Conservation (phyloP, 2,329 filamentous ascomycete genomes). For the Decorospora gaudefroyi region DNA sequence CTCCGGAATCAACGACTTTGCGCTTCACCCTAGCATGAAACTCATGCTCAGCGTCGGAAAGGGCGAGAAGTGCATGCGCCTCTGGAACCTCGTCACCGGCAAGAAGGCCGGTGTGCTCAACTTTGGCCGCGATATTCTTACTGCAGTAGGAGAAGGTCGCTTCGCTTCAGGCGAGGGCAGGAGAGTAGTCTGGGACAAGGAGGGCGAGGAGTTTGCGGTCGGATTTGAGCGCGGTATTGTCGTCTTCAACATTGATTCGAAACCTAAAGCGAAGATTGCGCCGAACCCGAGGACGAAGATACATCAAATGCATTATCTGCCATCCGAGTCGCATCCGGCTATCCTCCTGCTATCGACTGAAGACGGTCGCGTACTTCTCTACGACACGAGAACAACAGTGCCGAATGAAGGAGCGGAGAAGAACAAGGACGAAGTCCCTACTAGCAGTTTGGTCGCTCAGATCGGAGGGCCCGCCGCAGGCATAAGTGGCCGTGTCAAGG, state of each 20-base stretch:
- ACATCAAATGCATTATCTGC: conserved; percentile 77
- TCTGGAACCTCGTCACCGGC: conserved; percentile 96
- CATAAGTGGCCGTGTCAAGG: conserved; percentile 78
- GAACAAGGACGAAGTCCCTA: conserved; percentile 60
- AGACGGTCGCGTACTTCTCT: conserved; percentile 85
- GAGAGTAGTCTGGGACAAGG: conserved; percentile 76
- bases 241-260: conserved; percentile 87
- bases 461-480: conserved; percentile 74
- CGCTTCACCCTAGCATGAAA: conserved; percentile 94
- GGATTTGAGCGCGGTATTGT: conserved; percentile 84
- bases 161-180: conserved; percentile 81
- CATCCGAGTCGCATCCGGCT: conserved; percentile 55
- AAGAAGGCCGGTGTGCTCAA: conserved; percentile 93
- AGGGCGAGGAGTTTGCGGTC: conserved; percentile 82
- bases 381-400: conserved; percentile 66
- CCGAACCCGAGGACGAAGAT: conserved; percentile 74
- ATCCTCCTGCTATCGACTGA: conserved; percentile 82
- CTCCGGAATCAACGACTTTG: conserved; percentile 91
- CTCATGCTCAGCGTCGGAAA: conserved; percentile 91
- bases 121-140: conserved; percentile 74
- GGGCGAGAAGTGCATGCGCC: conserved; percentile 85
- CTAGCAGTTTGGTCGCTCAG: conserved; percentile 67
- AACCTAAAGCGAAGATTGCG: conserved; percentile 74
- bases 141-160: conserved; percentile 74
- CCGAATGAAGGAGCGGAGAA: conserved; percentile 32